Conservation (phyloP, 2,329 filamentous ascomycete genomes). For the Thermothelomyces thermophilus region DNA sequence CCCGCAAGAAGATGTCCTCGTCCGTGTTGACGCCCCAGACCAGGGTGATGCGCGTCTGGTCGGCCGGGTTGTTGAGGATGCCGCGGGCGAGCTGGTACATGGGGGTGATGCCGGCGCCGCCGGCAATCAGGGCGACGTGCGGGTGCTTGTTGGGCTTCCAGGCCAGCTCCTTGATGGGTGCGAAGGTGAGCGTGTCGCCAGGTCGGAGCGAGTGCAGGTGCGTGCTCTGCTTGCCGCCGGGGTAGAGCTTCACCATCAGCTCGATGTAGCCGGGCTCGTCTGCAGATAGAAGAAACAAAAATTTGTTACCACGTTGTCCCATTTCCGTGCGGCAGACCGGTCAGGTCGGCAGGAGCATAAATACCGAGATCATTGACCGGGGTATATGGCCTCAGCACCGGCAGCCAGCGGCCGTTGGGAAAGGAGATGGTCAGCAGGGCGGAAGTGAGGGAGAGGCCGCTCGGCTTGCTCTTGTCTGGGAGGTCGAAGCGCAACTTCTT, state of each 20-base stretch:
- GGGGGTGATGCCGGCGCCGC: slow-evolving; percentile 67
- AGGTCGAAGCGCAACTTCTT: slow-evolving; percentile 52
- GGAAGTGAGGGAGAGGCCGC: slow-evolving; percentile 45
- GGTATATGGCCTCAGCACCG: slow-evolving; percentile 60
- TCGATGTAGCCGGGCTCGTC: slow-evolving; percentile 55
- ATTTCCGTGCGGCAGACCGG: not conserved
- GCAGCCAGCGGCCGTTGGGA: slow-evolving; percentile 50
- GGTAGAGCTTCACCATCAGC: slow-evolving; percentile 62
- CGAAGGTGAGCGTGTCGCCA: slow-evolving; percentile 54
- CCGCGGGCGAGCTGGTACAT: slow-evolving; percentile 58
- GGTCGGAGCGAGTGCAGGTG: slow-evolving; percentile 61
- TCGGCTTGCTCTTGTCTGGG: slow-evolving; percentile 39
- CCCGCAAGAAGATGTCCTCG: slow-evolving; percentile 51
- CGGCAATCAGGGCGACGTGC: slow-evolving; percentile 59
- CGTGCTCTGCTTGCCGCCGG: slow-evolving; percentile 55
- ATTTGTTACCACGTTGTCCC: not conserved
- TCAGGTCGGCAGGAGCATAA: no score
- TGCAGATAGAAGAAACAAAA: slow-evolving; percentile 20
- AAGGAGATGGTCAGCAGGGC: slow-evolving; percentile 56
- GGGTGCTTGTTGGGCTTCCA: slow-evolving; percentile 46
- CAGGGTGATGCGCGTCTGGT: slow-evolving; percentile 57
- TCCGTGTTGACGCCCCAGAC: slow-evolving; percentile 62
- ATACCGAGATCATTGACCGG: slow-evolving; percentile 50
- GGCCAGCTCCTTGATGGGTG: slow-evolving; percentile 46
- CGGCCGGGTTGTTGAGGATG: slow-evolving; percentile 54